phyloP scores from a whole-genome alignment of 129 eudicot species.

The Chrysanthemum lavandulifolium region DNA sequence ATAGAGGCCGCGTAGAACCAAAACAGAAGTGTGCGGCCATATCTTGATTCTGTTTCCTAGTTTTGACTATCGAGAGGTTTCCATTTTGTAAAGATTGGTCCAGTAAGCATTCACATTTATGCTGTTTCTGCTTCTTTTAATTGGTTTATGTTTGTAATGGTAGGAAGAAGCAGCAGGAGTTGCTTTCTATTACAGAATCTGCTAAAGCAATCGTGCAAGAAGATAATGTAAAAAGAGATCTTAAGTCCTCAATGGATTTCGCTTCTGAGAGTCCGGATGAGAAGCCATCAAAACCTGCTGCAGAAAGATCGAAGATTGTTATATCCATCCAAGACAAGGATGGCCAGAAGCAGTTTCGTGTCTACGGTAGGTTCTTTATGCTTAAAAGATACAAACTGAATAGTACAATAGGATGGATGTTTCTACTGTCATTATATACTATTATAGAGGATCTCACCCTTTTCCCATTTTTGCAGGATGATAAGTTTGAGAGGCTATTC shows the following conservation, averaged over 20 bases:
- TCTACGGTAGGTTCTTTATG: slow-evolving; percentile 46
- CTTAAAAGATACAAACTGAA: slow-evolving; percentile 9
- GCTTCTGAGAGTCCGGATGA: slow-evolving; percentile 29
- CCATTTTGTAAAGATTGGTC: slow-evolving; percentile 4
- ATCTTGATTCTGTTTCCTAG: no score
- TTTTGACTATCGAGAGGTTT: neutral
- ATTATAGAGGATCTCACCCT: neutral
- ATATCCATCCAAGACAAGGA: slow-evolving; percentile 81
- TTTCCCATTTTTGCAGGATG: slow-evolving; percentile 53
- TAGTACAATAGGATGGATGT: slow-evolving; percentile 5
- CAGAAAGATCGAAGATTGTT: slow-evolving; percentile 65
- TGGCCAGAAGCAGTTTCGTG: slow-evolving; percentile 57
- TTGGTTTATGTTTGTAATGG: slow-evolving; percentile 18
- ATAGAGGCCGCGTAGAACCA: no score
- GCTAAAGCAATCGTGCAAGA: slow-evolving; percentile 61
- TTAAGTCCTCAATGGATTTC: slow-evolving; percentile 30
- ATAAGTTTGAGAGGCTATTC: slow-evolving; percentile 74
- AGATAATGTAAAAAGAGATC: slow-evolving; percentile 55
- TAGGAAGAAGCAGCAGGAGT: slow-evolving; percentile 71
- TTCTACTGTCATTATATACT: neutral
- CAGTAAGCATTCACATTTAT: neutral
- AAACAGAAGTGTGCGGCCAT: no score
- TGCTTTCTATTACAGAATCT: slow-evolving; percentile 63
- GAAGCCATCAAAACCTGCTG: slow-evolving; percentile 48
- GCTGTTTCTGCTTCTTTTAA: slow-evolving; percentile 32